Percentiles rank a stretch among this genome's conserved stretches.
Evolutionary conservation across 148 eudicot genomes (phyloP).

Genomic region (Amaranthus hypochondriacus): DNA sequence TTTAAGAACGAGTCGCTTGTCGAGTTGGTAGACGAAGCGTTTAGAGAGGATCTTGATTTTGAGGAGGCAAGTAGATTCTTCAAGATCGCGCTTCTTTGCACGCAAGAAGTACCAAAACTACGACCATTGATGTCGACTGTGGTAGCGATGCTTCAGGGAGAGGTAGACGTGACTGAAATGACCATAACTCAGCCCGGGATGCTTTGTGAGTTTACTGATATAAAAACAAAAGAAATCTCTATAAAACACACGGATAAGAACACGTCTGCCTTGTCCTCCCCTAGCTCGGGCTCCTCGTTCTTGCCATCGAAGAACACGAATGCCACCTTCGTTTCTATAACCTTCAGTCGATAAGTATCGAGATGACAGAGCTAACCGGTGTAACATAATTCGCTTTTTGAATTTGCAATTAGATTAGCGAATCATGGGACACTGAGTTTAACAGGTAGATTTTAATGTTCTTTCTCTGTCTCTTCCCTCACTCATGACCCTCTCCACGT

Average conservation of each 20-base stretch:
- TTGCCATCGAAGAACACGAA: not conserved
- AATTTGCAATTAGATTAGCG: too few relatives aligned
- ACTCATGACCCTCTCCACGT: not conserved
- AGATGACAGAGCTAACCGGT: too few relatives aligned
- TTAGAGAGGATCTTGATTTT: slow-evolving; percentile 38
- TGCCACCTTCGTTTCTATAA: too few relatives aligned
- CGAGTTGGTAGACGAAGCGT: slow-evolving; percentile 41
- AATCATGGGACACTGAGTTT: slow-evolving; percentile 15
- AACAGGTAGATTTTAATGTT: slow-evolving; percentile 1
- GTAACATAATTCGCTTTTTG: too few relatives aligned
- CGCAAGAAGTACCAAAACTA: slow-evolving; percentile 51
- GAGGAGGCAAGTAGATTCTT: slow-evolving; percentile 53
- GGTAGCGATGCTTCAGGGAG: slow-evolving; percentile 56
- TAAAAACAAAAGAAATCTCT: slow-evolving; percentile 22
- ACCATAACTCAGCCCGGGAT: slow-evolving; percentile 45
- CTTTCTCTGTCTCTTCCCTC: not conserved
- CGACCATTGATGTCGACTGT: slow-evolving; percentile 66
- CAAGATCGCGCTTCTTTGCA: slow-evolving; percentile 67
- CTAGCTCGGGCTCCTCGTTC: slow-evolving; percentile 19
- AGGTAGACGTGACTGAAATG: slow-evolving; percentile 32
- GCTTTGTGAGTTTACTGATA: slow-evolving; percentile 28
- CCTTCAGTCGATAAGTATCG: too few relatives aligned
- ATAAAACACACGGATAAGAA: slow-evolving; percentile 5
- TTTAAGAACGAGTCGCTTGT: slow-evolving; percentile 33
- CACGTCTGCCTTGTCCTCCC: slow-evolving; percentile 22